Evolutionary conservation across 139 green algal genomes (phyloP), one percentile per base, ranked within the genome.

Genomic region (Haematococcus lacustris): DNA sequence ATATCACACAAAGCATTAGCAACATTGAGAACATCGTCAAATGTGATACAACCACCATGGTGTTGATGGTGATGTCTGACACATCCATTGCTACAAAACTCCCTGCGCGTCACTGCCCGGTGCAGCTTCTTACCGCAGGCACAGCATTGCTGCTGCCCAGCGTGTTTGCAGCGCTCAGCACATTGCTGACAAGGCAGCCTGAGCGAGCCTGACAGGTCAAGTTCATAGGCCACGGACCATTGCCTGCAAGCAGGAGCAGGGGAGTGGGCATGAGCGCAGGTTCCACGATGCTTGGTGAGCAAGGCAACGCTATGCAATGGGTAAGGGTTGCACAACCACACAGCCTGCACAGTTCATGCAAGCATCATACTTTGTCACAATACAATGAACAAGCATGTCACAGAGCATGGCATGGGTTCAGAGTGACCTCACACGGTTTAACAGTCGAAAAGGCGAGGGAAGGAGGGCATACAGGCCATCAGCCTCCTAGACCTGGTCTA

Each of bases 191-290:
- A 2, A 69, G 63, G 38, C 63, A 69, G 21, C 63, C 63, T 21
- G 63, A 69, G 37, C 63, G 35, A 5, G 63, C 63, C 34, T 28
- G n/a, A 37, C 63, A 69, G 25, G 63, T 69, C 30, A 69, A 3
- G 6, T 51, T 51, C 63, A 69, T 69, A 6, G 63, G 63, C 6
- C 21, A 51, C 13, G 63, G 63, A 21, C 63, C 63, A 5, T 28
- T 39, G 13, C 63, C 53, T 64, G 53, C 53, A 30, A 64, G 53
- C 9, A 23, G 17, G 9, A 17, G 9, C 9, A 53, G 43, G 17
- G 9, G 43, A 28, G 43, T n/a, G n/a, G n/a, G n/a, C n/a, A n/a
- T n/a, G n/a, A n/a, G n/a, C n/a, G n/a, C n/a, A n/a, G n/a, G n/a
- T n/a, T n/a, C n/a, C n/a, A n/a, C n/a, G n/a, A n/a, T n/a, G n/a